These are phyloP conservation scores for Hyphopichia burtonii DNA, from an alignment of 1,139 yeast species.

Conservation along the genomic window DNA sequence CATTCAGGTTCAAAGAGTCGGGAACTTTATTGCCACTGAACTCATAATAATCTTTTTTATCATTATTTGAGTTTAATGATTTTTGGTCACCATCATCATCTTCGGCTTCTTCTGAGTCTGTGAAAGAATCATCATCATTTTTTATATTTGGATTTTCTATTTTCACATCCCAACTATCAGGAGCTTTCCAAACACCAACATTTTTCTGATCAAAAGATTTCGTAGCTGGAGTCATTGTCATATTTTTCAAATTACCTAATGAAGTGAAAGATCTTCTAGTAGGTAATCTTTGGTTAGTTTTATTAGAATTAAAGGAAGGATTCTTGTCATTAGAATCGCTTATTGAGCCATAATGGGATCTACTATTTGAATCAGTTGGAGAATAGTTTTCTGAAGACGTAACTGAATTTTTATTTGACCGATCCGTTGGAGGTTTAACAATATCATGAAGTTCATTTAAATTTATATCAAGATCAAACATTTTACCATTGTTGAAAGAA, in stretches of 20 bases:
- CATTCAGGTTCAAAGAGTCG: too few species aligned
- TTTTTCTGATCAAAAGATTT: conserved; percentile 3
- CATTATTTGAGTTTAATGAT: background rate
- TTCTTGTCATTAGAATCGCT: background rate
- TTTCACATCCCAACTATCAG: conserved; percentile 80
- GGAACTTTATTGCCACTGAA: background rate
- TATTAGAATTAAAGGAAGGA: background rate
- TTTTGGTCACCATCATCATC: conserved; percentile 4
- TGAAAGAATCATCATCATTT: conserved; percentile 8
- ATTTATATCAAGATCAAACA: conserved; percentile 47
- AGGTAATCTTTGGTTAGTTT: background rate
- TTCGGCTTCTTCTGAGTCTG: conserved; percentile 1
- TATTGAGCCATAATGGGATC: background rate
- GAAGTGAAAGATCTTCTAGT: conserved; percentile 1
- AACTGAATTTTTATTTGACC: conserved; percentile 8
- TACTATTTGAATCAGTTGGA: conserved; percentile 5
- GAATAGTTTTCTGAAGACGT: conserved; percentile 4
- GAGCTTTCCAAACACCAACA: conserved; percentile 57
- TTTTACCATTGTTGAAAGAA: background rate
- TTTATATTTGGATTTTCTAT: conserved; percentile 18
- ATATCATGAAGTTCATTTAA: conserved; percentile 55
- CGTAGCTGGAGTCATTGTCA: conserved; percentile 8
- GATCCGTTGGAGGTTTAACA: conserved; percentile 29
- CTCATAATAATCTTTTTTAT: background rate
- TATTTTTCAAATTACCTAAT: conserved; percentile 3